A percentile compares a stretch with the other conserved stretches of the same genome.
Conservation (phyloP, 2,329 filamentous ascomycete species). For the Curvularia spicifera region DNA sequence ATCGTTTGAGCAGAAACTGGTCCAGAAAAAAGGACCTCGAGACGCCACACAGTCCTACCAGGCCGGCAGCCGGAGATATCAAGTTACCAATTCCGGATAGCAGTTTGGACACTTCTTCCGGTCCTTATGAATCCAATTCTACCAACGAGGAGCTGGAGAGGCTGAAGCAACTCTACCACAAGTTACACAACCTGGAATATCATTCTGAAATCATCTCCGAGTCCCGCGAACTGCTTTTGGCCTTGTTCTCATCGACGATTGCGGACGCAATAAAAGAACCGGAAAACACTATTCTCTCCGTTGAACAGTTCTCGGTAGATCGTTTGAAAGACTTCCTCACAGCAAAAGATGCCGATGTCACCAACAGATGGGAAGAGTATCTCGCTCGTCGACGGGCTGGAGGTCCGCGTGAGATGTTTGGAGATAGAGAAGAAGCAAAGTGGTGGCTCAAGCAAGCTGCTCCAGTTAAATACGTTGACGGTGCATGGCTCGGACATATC, state of each 20-base stretch:
- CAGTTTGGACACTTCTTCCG: neutral
- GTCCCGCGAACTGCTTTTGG: constrained; percentile 44
- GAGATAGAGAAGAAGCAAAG: constrained; percentile 46
- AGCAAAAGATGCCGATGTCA: constrained; percentile 40
- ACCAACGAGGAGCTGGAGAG: constrained; percentile 14
- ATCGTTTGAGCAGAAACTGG: constrained; percentile 22
- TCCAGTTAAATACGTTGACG: constrained; percentile 58
- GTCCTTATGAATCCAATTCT: neutral
- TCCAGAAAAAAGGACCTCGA: constrained; percentile 28
- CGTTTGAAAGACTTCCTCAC: constrained; percentile 39
- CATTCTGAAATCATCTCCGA: constrained; percentile 45
- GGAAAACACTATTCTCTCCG: constrained; percentile 39
- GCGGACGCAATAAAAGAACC: constrained; percentile 22
- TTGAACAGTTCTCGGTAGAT: constrained; percentile 41
- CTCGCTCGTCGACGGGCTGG: constrained; percentile 44
- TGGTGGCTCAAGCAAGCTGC: constrained; percentile 52
- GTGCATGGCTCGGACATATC: constrained; percentile 57
- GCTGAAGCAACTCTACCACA: constrained; percentile 49
- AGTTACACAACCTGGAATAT: constrained; percentile 53
- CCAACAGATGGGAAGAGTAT: constrained; percentile 46
- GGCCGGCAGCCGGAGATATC: constrained; percentile 2
- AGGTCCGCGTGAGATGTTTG: constrained; percentile 47
- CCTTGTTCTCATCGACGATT: constrained; percentile 47
- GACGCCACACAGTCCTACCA: constrained; percentile 17
- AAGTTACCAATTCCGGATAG: constrained; percentile 1